Evolutionary conservation across 2,329 filamentous ascomycete species (phyloP).

Genomic region (Colletotrichum australisinense): DNA sequence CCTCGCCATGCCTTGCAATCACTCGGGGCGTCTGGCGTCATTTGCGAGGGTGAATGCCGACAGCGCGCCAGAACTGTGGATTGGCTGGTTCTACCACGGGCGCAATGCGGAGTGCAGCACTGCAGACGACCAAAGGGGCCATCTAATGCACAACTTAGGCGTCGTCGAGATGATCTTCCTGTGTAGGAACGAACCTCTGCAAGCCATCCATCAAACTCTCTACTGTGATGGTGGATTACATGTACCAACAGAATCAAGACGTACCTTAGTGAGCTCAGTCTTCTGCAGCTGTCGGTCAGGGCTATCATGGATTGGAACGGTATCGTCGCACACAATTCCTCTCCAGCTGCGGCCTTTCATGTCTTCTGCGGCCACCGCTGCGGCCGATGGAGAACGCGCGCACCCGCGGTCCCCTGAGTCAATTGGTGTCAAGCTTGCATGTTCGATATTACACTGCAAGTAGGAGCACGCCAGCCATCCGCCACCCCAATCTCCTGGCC

Average conservation of each 20-base stretch:
- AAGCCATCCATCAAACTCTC: not conserved
- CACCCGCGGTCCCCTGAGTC: not conserved
- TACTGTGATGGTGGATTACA: not conserved
- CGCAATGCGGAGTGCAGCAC: slow-evolving; percentile 12
- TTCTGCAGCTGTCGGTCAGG: no score
- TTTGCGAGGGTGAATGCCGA: not conserved
- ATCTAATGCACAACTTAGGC: not conserved
- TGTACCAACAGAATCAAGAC: no score
- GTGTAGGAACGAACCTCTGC: not conserved
- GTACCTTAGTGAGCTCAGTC: no score
- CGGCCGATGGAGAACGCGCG: not conserved
- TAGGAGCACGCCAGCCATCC: not conserved
- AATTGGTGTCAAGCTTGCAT: not conserved
- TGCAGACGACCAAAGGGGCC: not conserved
- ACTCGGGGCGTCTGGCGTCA: not conserved
- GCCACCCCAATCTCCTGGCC: not conserved
- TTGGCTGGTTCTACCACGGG: not conserved
- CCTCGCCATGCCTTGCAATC: not conserved
- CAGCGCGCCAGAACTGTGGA: not conserved
- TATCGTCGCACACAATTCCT: no score
- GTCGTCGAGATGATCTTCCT: not conserved
- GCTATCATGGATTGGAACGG: no score
- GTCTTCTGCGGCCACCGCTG: slow-evolving; percentile 12
- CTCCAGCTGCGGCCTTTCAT: not conserved
- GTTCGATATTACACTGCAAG: slow-evolving; percentile 4